Base-by-base conservation (phyloP, 768 basidiomycete genomes). In the Boletus rex-veris region DNA sequence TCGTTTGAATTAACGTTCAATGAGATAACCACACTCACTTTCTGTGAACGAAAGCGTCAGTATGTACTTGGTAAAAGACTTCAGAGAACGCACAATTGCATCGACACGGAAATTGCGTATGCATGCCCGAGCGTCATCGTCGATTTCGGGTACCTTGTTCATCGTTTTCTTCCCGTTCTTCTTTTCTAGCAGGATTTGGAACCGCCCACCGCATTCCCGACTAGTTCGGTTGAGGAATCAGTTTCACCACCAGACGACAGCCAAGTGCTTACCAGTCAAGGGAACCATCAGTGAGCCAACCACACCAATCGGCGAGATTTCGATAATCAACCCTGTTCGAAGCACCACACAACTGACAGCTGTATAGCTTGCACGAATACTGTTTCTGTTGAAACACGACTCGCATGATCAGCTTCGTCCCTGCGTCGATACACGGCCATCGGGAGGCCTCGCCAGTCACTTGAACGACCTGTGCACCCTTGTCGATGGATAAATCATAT, bases 21-120 rank as follows among this genome's bases (percentile, higher is more conserved):
- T n/a, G 36, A 40, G 14, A 44, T 35, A 35, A 18, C 3, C 7
- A 43, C n/a, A 58, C 64, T 28, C 18, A 64, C 64, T 58, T 56
- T 66, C 64, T 66, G 39, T 52, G 0, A 38, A 40, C 24, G 9
- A 5, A 0, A 28, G 19, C 2, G 45, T 64, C 43, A 64, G 53
- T 38, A 46, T 15, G 6, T 11, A 28, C 21, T 18, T 10, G 18
- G 36, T 3, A 48, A 10, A 30, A 19, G 7, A 11, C 12, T 11
- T 2, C 11, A 37, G 44, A 33, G 8, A 43, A 56, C 64, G 48
- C n/a, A 66, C 64, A 14, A 52, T 48, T 1, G 50, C 56, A 55
- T 60, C 52, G 5, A 67, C 60, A 40, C 58, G 65, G 45, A 70
- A 67, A 41, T 64, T 64, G 9, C 59, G 54, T 55, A 60, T 64